phyloP scores from a whole-genome alignment of 73 alveolate species.

The Stentor coeruleus region DNA sequence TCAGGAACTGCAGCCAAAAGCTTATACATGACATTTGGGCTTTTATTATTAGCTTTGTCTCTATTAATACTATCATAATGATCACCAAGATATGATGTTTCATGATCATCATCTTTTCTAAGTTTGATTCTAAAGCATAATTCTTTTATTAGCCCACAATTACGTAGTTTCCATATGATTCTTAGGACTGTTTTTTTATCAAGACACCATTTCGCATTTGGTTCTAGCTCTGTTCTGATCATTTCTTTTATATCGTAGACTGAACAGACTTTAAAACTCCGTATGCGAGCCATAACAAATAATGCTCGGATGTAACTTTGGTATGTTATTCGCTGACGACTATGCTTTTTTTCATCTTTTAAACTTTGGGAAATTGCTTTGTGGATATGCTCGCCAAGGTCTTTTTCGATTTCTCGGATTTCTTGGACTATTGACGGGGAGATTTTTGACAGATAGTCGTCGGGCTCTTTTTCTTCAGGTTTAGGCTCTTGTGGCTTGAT shows the following conservation, averaged over 20 bases:
- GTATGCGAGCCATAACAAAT: neutral
- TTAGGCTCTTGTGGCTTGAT: neutral
- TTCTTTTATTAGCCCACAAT: neutral
- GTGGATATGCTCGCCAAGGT: neutral
- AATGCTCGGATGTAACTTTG: slow-evolving; percentile 16
- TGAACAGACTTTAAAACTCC: neutral
- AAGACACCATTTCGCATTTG: slow-evolving; percentile 23
- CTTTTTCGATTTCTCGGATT: neutral
- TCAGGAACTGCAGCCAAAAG: neutral
- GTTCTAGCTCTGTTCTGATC: neutral
- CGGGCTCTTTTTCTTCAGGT: neutral
- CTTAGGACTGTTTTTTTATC: slow-evolving; percentile 19
- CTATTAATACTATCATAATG: neutral
- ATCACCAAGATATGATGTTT: neutral
- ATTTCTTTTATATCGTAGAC: slow-evolving; percentile 16
- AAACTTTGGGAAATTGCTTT: neutral
- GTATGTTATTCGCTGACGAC: neutral
- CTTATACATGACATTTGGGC: neutral
- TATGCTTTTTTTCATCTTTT: neutral
- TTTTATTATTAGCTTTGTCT: neutral
- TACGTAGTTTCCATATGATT: neutral
- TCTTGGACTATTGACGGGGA: neutral
- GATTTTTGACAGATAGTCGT: neutral
- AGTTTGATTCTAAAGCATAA: slow-evolving; percentile 6
- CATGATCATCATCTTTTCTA: slow-evolving; percentile 17